A percentile compares a stretch with the other conserved stretches of the same genome.
Evolutionary conservation across 2,329 filamentous ascomycete species (phyloP).

Genomic region (Falciphora oryzae): DNA sequence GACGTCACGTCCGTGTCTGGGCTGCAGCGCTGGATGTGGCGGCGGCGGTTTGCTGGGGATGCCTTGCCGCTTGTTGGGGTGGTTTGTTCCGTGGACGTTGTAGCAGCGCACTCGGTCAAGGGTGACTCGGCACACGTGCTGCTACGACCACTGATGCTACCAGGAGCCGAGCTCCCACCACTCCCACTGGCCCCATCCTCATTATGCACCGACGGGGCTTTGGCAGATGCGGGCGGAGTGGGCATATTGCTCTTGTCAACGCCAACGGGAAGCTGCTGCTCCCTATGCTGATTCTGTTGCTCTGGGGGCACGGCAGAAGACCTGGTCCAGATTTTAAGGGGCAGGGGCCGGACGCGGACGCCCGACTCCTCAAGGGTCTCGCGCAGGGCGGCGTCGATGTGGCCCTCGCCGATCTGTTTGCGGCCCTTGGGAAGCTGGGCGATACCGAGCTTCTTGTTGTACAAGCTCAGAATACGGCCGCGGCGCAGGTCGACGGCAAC

Average conservation of each 20-base stretch:
- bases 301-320: conserved; percentile 27
- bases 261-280: background rate
- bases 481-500: conserved; percentile 34
- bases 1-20: conserved; percentile 22
- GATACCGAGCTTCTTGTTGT: conserved; percentile 35
- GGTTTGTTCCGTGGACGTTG: too few relatives aligned
- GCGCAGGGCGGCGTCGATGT: conserved; percentile 36
- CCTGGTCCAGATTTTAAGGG: conserved; percentile 36
- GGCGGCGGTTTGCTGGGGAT: background rate
- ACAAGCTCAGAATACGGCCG: conserved; percentile 35
- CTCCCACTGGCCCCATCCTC: background rate
- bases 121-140: background rate
- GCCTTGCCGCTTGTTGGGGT: background rate
- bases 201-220: background rate
- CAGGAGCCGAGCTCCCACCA: background rate
- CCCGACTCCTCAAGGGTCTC: conserved; percentile 45
- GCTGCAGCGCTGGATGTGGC: conserved; percentile 9
- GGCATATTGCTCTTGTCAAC: background rate
- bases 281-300: background rate
- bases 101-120: background rate
- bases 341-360: conserved; percentile 30
- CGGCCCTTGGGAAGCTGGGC: conserved; percentile 43
- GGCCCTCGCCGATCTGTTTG: conserved; percentile 39
- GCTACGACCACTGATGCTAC: background rate
- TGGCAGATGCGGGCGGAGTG: conserved; percentile 3